Conservation (phyloP, 768 basidiomycete species). For the Amanita rimosa region DNA sequence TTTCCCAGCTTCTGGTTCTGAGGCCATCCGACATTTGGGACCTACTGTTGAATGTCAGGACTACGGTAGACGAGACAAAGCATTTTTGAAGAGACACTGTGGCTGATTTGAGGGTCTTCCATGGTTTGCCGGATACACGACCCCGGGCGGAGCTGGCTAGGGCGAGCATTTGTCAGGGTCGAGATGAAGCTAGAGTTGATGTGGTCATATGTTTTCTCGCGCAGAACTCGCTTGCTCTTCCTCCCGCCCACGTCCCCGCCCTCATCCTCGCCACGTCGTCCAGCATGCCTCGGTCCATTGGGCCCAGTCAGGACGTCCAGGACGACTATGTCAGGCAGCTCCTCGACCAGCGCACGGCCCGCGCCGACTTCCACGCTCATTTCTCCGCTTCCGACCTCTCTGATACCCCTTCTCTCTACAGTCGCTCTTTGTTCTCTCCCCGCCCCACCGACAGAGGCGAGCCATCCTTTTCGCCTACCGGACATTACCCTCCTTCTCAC, state of each 20-base stretch:
- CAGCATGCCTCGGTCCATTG: slow-evolving; percentile 30
- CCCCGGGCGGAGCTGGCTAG: slow-evolving; percentile 54
- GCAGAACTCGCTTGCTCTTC: slow-evolving; percentile 6
- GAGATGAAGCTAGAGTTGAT: background rate
- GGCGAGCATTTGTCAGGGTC: slow-evolving; percentile 6
- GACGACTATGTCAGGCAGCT: slow-evolving; percentile 39
- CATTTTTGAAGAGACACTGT: slow-evolving; percentile 31
- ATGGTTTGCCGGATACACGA: slow-evolving; percentile 58
- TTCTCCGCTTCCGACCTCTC: slow-evolving; percentile 48
- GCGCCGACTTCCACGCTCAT: slow-evolving; percentile 35
- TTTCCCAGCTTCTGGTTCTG: slow-evolving; percentile 56
- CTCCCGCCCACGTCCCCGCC: slow-evolving; percentile 9
- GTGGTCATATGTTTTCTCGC: background rate
- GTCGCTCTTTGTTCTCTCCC: slow-evolving; percentile 47
- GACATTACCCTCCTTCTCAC: slow-evolving; percentile 15
- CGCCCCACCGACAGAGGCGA: slow-evolving; percentile 22
- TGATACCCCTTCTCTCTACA: slow-evolving; percentile 65
- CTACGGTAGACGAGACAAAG: slow-evolving; percentile 7
- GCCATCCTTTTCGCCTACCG: slow-evolving; percentile 17
- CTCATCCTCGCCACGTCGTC: slow-evolving; percentile 8
- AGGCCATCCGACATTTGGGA: slow-evolving; percentile 55
- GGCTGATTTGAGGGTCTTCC: slow-evolving; percentile 43
- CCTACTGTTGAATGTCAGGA: slow-evolving; percentile 31
- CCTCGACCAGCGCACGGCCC: slow-evolving; percentile 42
- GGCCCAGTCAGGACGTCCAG: slow-evolving; percentile 24